A percentile compares a stretch with the other conserved stretches of the same genome.
phyloP scores from a whole-genome alignment of 805 yeast genomes.

The Teunomyces barrocoloradensis region DNA sequence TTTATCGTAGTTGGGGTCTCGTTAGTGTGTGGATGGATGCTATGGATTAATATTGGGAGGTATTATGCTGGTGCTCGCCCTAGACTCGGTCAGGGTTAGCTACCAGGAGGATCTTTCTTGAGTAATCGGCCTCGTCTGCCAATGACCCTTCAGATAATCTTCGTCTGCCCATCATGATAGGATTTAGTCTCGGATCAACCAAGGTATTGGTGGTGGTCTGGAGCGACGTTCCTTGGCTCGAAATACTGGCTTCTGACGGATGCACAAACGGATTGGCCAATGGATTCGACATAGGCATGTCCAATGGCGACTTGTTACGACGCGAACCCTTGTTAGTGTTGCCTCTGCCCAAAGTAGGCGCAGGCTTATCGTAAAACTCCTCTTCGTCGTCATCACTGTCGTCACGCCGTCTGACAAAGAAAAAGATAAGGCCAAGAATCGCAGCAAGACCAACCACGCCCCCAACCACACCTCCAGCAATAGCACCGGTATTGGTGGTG shows the following conservation, averaged over 20 bases:
- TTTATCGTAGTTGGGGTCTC: background rate
- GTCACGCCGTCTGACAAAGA: constrained; percentile 38
- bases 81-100: constrained; percentile 74
- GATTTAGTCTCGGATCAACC: constrained; percentile 66
- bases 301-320: constrained; percentile 31
- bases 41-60: no score
- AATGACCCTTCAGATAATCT: constrained; percentile 82
- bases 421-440: constrained; percentile 24
- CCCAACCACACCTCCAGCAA: constrained; percentile 47
- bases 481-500: constrained; percentile 37
- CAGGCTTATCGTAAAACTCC: constrained; percentile 24
- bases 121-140: constrained; percentile 81
- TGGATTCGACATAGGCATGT: constrained; percentile 29
- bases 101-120: constrained; percentile 77
- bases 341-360: constrained; percentile 41
- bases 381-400: constrained; percentile 50
- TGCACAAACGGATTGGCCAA: constrained; percentile 62
- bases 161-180: constrained; percentile 78
- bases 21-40: background rate
- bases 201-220: constrained; percentile 10
- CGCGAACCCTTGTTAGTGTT: constrained; percentile 21
- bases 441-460: constrained; percentile 34
- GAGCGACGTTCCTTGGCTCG: constrained; percentile 12
- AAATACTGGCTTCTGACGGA: constrained; percentile 48
- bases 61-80: constrained; percentile 8